Conservation (phyloP, 352 stramenopile species). For the Pythium vanterpoolii region DNA sequence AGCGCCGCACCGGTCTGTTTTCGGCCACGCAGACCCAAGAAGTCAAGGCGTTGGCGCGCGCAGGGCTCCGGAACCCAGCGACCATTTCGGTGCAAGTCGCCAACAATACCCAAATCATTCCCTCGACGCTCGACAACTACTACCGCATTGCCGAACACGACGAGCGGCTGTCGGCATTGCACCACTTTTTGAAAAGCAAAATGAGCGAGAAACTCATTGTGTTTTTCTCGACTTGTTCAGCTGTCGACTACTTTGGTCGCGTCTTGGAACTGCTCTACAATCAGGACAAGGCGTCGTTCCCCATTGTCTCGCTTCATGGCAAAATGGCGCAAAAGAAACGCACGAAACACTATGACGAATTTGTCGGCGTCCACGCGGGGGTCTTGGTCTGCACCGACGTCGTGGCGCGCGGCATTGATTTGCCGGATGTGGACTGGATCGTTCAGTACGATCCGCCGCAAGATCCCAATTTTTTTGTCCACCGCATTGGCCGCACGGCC, state of each 20-base stretch:
- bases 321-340: constrained; percentile 93
- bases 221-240: constrained; percentile 98
- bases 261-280: constrained; percentile 83
- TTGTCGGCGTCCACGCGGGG: constrained; percentile 51
- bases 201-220: constrained; percentile 93
- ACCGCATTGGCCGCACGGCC: constrained; percentile 97
- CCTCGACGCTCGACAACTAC: constrained; percentile 90
- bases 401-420: constrained; percentile 97
- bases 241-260: constrained; percentile 98
- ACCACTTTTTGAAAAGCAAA: constrained; percentile 92
- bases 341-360: constrained; percentile 75
- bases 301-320: constrained; percentile 87
- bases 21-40: constrained; percentile 93
- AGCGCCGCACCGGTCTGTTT: constrained; percentile 94
- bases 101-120: constrained; percentile 75
- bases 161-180: constrained; percentile 91
- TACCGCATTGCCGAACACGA: constrained; percentile 94
- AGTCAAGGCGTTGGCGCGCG: constrained; percentile 93
- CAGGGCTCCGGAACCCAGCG: constrained; percentile 97
- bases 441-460: constrained; percentile 98
- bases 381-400: constrained; percentile 99
- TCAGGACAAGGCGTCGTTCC: constrained; percentile 27
- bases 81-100: constrained; percentile 96
- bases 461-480: constrained; percentile 99
- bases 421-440: constrained; percentile 98